Evolutionary conservation across 441 rosid genomes (phyloP).

Genomic region (Pelargonium citronellum): DNA sequence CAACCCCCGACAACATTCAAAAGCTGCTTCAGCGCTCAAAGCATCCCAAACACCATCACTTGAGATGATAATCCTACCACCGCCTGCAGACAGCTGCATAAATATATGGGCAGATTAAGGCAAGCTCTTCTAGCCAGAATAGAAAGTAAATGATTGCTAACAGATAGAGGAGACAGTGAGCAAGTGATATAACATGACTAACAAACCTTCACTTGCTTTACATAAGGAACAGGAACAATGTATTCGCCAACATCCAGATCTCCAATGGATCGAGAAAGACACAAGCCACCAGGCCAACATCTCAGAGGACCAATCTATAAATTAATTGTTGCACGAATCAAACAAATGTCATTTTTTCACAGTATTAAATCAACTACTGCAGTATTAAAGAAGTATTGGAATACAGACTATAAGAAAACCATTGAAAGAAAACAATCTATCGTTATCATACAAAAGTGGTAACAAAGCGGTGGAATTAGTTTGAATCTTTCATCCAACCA

Average conservation of each 20-base stretch:
- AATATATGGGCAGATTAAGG: background rate
- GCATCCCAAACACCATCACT: conserved; percentile 99
- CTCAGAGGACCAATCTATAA: conserved; percentile 92
- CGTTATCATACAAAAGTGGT: background rate
- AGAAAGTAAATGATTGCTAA: conserved; percentile 8
- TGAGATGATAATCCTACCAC: conserved; percentile 84
- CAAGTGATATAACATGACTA: conserved; percentile 11
- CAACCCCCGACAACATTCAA: conserved; percentile 90
- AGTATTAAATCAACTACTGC: conserved; percentile 4
- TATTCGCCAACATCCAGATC: conserved; percentile 93
- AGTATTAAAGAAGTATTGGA: background rate
- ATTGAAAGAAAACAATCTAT: too few species aligned
- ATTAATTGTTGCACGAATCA: conserved; percentile 23
- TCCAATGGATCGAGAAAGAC: conserved; percentile 98
- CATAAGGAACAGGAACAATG: conserved; percentile 96
- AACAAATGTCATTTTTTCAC: conserved; percentile 21
- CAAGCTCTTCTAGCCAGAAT: background rate
- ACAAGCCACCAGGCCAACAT: conserved; percentile 99
- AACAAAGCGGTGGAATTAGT: background rate
- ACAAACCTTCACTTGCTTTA: conserved; percentile 97
- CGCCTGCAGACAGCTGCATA: conserved; percentile 78
- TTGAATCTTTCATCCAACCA: background rate
- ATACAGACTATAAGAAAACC: too few species aligned
- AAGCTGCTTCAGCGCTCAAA: conserved; percentile 66
- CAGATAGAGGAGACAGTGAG: conserved; percentile 3